phyloP scores from a whole-genome alignment of 2,329 filamentous ascomycete genomes.

The Xylariaceae sp. region DNA sequence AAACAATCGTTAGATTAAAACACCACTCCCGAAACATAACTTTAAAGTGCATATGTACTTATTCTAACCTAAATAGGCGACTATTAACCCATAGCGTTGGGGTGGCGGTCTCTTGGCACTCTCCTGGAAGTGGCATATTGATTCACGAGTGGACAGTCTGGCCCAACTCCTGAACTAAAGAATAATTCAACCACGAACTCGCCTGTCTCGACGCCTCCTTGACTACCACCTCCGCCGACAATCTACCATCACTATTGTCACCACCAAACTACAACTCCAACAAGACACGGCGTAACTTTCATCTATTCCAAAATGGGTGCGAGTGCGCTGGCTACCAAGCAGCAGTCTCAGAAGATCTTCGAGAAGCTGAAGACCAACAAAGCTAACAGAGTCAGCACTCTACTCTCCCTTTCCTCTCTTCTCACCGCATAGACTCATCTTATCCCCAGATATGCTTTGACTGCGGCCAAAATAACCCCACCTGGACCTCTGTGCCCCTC shows the following conservation, averaged over 20 bases:
- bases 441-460: conserved; percentile 79
- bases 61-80: no score
- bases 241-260: neutral
- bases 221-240: neutral
- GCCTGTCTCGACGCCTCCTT: conserved; percentile 5
- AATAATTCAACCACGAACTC: conserved; percentile 5
- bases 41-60: no score
- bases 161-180: conserved; percentile 30
- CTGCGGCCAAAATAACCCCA: conserved; percentile 95
- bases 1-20: no score
- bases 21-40: no score
- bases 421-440: neutral
- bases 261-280: neutral
- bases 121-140: neutral
- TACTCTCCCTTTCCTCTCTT: neutral
- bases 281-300: neutral
- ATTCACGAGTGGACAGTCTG: conserved; percentile 27
- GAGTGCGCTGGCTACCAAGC: conserved; percentile 70
- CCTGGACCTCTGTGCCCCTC: conserved; percentile 95
- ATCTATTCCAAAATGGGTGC: conserved; percentile 48
- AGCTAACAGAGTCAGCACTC: conserved; percentile 77
- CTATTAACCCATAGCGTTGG: no score
- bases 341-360: conserved; percentile 95
- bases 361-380: conserved; percentile 93
- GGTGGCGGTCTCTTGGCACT: no score